Base-by-base conservation (phyloP, 2,329 filamentous ascomycete species). In the Claviceps sp. region DNA sequence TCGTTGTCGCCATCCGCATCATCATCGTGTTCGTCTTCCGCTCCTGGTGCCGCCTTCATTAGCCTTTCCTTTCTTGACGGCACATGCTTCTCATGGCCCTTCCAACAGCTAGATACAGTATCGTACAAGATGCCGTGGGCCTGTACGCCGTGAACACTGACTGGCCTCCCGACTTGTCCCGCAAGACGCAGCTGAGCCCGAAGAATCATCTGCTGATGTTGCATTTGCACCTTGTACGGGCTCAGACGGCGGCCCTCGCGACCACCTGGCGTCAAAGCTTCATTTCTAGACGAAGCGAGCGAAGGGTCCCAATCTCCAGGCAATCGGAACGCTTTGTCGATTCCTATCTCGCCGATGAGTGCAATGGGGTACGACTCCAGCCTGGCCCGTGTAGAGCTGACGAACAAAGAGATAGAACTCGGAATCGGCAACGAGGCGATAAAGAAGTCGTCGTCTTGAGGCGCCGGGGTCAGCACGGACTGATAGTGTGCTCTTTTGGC, bases 261-360 rank as follows among this genome's bases (percentile, higher is more conserved):
- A 1, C 84, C 81, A 2, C 86, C 86, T 0, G 82, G 81, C 0
- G 85, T 89, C 20, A 85, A 66, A 45, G 49, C 50, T 7, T 57
- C 55, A 48, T 66, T 60, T 18, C 62, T 61, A n/a, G 58, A 54
- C 4, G 61, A 51, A 16, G 60, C 54, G 5, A 59, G 55, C 2
- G 55, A 59, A 13, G 73, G 63, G 2, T 72, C 67, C 77, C 75
- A 81, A 16, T 74, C 67, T 57, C 76, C 71, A 0, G 87, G 87
- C 22, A 93, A 77, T 13, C 86, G 81, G 61, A 90, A 91, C 9
- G 78, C 78, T 59, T 84, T 86, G 66, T 93, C 87, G 16, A 93
- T 66, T 1, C 87, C 87, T 30, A 90, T 76, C 66, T 93, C 87
- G 18, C 87, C 87, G 1, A 93, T 72, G 1, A 91, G 73, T 1